phyloP scores from a whole-genome alignment of 768 basidiomycete genomes.

The Calocera viscosa region DNA sequence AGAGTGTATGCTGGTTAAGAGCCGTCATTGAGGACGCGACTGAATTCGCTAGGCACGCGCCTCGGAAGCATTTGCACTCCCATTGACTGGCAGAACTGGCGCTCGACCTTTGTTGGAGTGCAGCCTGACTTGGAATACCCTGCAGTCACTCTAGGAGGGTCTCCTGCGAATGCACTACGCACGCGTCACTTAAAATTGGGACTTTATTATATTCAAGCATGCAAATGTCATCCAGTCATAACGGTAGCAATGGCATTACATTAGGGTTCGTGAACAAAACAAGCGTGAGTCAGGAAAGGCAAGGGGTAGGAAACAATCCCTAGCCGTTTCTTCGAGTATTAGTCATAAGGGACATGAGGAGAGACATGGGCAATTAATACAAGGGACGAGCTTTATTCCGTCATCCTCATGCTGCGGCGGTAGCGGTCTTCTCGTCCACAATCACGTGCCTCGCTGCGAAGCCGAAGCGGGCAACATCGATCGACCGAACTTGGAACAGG shows the following conservation, averaged over 20 bases:
- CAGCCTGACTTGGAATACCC: no score
- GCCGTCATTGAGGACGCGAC: background rate
- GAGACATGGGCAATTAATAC: background rate
- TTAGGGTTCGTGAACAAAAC: no score
- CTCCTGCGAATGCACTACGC: no score
- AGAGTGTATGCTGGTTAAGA: background rate
- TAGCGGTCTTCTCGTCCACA: background rate
- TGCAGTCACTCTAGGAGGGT: no score
- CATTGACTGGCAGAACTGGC: no score
- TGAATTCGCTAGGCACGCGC: background rate
- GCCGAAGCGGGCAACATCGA: slow-evolving; percentile 14
- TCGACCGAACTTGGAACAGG: slow-evolving; percentile 21
- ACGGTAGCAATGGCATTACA: no score
- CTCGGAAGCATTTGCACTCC: background rate
- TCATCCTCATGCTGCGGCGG: background rate
- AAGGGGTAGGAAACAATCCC: no score
- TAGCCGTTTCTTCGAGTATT: background rate
- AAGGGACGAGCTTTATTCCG: background rate
- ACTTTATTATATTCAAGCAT: no score
- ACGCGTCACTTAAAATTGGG: no score
- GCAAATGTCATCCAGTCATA: no score
- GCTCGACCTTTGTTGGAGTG: no score
- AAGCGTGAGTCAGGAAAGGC: no score
- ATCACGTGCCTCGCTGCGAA: background rate
- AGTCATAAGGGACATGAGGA: background rate